Conservation (phyloP, 371 early-diverging fungal species). For the Mortierella sp. region DNA sequence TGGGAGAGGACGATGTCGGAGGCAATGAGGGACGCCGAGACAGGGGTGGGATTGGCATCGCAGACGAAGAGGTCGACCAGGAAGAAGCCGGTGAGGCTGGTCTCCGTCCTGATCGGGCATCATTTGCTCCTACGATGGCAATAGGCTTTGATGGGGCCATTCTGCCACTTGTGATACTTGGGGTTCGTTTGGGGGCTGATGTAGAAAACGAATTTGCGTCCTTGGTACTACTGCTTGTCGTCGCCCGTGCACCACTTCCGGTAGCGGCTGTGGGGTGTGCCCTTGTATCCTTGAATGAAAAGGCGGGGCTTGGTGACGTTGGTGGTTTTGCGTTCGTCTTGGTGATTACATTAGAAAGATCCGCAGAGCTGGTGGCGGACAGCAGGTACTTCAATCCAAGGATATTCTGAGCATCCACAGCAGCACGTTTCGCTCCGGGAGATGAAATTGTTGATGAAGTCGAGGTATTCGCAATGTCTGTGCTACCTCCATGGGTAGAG, state of each 20-base stretch:
- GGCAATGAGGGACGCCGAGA: conserved; percentile 17
- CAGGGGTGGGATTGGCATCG: background rate
- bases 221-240: background rate
- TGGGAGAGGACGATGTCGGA: conserved; percentile 5
- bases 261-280: background rate
- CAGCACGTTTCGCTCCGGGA: conserved; percentile 20
- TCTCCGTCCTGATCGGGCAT: conserved; percentile 13
- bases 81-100: conserved; percentile 21
- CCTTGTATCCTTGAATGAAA: conserved; percentile 12
- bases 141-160: conserved; percentile 16
- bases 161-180: background rate
- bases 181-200: background rate
- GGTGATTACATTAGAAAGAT: conserved; percentile 52
- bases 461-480: conserved; percentile 11
- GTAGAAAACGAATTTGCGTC: background rate
- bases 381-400: conserved; percentile 44
- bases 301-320: background rate
- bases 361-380: conserved; percentile 42
- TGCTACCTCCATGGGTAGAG: background rate
- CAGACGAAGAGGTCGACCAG: conserved; percentile 12
- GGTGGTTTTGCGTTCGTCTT: conserved; percentile 35
- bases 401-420: conserved; percentile 15
- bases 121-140: conserved; percentile 11
- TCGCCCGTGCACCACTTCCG: background rate
- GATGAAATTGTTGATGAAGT: conserved; percentile 16